phyloP scores from a whole-genome alignment of 1,284 basidiomycete species.

The Sanghuangporus weigelae region DNA sequence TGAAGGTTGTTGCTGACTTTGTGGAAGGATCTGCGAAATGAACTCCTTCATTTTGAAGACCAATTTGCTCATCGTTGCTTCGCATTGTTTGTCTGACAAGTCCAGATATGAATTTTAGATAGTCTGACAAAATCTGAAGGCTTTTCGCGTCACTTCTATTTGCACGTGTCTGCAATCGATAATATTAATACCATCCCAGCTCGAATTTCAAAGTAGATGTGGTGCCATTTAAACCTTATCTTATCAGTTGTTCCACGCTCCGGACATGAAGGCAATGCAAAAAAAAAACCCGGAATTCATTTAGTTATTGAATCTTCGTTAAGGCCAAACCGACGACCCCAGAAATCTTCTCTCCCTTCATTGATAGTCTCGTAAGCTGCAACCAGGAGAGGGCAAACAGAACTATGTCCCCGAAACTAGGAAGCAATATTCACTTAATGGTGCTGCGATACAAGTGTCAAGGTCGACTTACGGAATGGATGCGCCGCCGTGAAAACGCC shows the following conservation, averaged over 20 bases:
- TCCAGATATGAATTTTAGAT: neutral
- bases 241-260: neutral
- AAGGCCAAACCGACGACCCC: slow-evolving; percentile 8
- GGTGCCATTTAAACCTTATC: neutral
- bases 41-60: too few relatives aligned
- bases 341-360: slow-evolving; percentile 4
- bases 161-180: neutral
- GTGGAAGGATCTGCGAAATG: neutral
- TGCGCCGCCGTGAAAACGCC: slow-evolving; percentile 2
- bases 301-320: neutral
- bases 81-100: neutral
- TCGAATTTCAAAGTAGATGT: neutral
- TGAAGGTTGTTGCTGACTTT: neutral
- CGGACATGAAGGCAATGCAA: neutral
- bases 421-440: neutral
- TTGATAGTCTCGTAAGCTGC: neutral
- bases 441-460: neutral
- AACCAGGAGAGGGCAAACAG: slow-evolving; percentile 16
- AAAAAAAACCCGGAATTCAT: neutral
- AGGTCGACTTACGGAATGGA: slow-evolving; percentile 3
- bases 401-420: slow-evolving; percentile 14
- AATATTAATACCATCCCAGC: neutral
- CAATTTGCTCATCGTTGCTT: neutral
- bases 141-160: neutral
- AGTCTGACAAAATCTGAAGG: neutral